Evolutionary conservation across 768 basidiomycete species (phyloP), one percentile per base, ranked within the genome.

Genomic region (Tremella fuciformis): DNA sequence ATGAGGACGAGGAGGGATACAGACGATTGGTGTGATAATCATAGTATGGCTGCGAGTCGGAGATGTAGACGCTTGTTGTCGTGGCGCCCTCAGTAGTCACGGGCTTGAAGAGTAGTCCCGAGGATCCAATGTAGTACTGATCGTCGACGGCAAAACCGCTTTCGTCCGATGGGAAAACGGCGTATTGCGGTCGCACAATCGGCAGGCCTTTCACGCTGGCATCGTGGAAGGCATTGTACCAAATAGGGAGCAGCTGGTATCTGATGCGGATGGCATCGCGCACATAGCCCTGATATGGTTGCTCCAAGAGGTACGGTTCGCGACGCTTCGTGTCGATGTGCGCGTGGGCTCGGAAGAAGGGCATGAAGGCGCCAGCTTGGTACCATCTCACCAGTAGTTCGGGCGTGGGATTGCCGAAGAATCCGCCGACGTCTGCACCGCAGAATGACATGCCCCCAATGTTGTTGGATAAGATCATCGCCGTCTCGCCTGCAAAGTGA

Each of bases 371-470:
- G 22, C 96, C 96, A 50, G 94, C 88, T 79, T 89, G 91, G 67
- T 99, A 98, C 93, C 94, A 99, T 49, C 96, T 83, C 8, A 92
- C 86, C 34, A 99, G 84, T 85, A 98, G 91, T 71, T 98, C 96
- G 0, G 88, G 83, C 46, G 87, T 85, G 0, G 96, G 93, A 76
- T 98, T 93, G 16, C 94, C 93, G 72, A 98, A 98, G 86, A 98
- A 99, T 15, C 96, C 96, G 18, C 96, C 94, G 53, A 98, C 92
- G 69, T 99, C 96, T 61, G 96, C 94, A 64, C 96, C 96, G 21
- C 85, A 81, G 74, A 93, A 99, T 25, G 86, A 83, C 84, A 97
- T 88, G 19, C 96, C 94, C 8, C 84, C 91, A 46, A 99, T 85
- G 41, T 86, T 85, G 68, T 89, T 88, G 11, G 89, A 82, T 34